Conservation (phyloP, 139 green algal genomes). For the Micromonas pusilla region DNA sequence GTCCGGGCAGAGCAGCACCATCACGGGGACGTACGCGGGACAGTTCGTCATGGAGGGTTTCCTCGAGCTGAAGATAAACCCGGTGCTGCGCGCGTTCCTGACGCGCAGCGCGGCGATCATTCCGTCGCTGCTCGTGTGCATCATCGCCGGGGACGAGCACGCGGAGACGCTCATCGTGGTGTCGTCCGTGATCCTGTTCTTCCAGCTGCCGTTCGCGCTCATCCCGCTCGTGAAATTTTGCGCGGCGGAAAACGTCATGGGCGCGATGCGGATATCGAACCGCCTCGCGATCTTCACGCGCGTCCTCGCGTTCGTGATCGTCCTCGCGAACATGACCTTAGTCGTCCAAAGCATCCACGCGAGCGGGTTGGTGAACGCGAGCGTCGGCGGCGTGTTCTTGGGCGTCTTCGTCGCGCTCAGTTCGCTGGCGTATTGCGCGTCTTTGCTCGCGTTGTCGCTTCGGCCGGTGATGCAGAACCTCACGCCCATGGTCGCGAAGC, state of each 20-base stretch:
- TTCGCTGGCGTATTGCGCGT: neutral
- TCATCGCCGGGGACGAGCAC: conserved; percentile 35
- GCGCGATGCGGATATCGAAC: conserved; percentile 6
- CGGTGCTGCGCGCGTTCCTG: conserved; percentile 37
- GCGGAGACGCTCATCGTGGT: conserved; percentile 44
- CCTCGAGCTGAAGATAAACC: conserved; percentile 36
- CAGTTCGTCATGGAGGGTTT: conserved; percentile 74
- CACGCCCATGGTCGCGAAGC: too few species aligned
- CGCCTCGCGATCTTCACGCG: neutral
- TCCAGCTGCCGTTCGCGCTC: conserved; percentile 47
- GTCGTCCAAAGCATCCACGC: neutral
- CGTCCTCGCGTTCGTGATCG: neutral
- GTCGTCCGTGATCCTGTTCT: conserved; percentile 37
- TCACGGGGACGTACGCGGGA: conserved; percentile 72
- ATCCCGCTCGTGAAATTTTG: conserved; percentile 48
- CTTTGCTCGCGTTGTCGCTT: neutral
- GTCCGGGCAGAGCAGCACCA: conserved; percentile 59
- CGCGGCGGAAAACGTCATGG: neutral
- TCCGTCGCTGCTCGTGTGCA: conserved; percentile 33
- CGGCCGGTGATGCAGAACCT: conserved; percentile 20
- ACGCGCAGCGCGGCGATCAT: conserved; percentile 43
- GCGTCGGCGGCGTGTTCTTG: conserved; percentile 9
- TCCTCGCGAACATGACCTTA: conserved; percentile 14
- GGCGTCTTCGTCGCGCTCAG: neutral
- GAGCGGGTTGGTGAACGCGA: conserved; percentile 3